Evolutionary conservation across 2,329 filamentous ascomycete species (phyloP), one percentile per base, ranked within the genome.

Genomic region (Ceratocystis alfenasii): DNA sequence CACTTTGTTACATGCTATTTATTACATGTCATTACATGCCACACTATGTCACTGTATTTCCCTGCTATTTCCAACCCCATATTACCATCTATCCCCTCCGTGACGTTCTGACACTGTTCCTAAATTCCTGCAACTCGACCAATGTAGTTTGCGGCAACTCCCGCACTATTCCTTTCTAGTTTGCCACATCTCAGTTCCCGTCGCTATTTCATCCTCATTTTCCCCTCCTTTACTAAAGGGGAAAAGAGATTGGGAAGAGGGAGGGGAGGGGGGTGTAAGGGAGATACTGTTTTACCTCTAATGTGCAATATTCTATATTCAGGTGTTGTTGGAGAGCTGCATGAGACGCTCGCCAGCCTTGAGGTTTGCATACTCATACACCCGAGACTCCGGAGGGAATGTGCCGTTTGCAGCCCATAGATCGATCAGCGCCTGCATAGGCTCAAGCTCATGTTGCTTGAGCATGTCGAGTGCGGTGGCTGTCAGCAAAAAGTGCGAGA

Each of bases 381-480:
- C 84, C 75, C 84, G 86, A 53, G 83, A 86, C 69, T 89, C 88
- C 12, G 85, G 83, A 1, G 91, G 91, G 71, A 97, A 88, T 30
- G 92, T 89, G 67, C 92, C 91, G 73, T 93, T 93, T 69, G 87
- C 87, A 30, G 91, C 86, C 87, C 92, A 96, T 61, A 96, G 82
- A 72, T 96, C 91, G 70, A 97, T 89, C 70, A 97, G 78, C 30
- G 90, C 90, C 78, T 95, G 90, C 90, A 97, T 96, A 25, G 93
- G 93, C 80, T 96, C 92, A 71, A 95, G 83, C 76, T 96, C 93
- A 72, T 90, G 88, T 67, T 91, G 90, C 70, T 88, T 88, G 68
- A 97, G 83, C 78, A 97, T 87, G 71, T 89, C 87, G 70, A 91
- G 83, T 61, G 88, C 88, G 65, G 88, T 91, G 57, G 88, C 87